phyloP scores from a whole-genome alignment of 2,329 filamentous ascomycete genomes.

The Fusarium metavorans region DNA sequence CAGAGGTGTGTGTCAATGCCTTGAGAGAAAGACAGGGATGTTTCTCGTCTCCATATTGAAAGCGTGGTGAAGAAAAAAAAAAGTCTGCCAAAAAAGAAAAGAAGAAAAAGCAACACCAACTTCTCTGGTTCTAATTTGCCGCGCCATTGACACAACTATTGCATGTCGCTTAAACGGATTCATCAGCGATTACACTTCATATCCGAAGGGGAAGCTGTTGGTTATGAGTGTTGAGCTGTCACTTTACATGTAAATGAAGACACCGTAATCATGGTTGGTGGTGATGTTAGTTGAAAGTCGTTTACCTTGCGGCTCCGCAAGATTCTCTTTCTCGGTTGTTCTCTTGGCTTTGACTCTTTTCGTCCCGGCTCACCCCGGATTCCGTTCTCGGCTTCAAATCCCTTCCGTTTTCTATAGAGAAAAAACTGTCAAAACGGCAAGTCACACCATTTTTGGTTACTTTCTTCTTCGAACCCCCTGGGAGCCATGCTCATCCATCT shows the following conservation, averaged over 20 bases:
- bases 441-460: conserved; percentile 22
- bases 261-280: neutral
- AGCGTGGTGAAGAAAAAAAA: neutral
- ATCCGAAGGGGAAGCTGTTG: conserved; percentile 1
- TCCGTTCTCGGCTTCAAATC: neutral
- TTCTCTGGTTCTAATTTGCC: conserved; percentile 15
- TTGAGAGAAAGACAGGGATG: conserved; percentile 18
- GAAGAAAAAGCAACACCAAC: conserved; percentile 11
- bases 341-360: neutral
- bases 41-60: neutral
- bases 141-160: neutral
- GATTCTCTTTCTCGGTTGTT: conserved; percentile 5
- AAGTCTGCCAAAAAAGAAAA: conserved; percentile 16
- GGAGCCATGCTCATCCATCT: neutral
- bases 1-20: conserved; percentile 28
- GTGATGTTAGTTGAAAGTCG: neutral
- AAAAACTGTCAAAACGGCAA: neutral
- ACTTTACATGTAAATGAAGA: neutral
- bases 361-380: conserved; percentile 30
- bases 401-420: neutral
- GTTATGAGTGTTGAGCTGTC: neutral
- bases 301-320: conserved; percentile 1
- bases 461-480: neutral
- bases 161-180: conserved; percentile 7
- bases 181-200: neutral